Evolutionary conservation across 2,329 filamentous ascomycete genomes (phyloP), one percentile per base, ranked within the genome.

Genomic region (Nigrograna mackinnonii): DNA sequence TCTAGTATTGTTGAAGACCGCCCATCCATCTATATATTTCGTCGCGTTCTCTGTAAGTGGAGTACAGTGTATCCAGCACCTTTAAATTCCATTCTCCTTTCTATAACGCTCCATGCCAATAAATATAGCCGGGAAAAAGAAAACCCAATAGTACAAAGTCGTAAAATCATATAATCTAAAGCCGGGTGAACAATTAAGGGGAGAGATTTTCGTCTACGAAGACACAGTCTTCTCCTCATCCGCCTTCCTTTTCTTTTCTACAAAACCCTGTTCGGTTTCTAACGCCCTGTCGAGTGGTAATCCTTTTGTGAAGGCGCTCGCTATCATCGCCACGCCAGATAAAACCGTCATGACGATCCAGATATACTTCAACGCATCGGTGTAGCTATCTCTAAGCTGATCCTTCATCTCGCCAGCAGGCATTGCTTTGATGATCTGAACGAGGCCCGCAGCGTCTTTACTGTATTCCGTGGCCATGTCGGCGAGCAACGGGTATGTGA

Each of bases 381-480:
- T 74, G 54, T 83, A 84, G 3, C 76, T 76, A 35, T 72, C 65
- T 16, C 48, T 54, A 18, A 67, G 44, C 34, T 67, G 58, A 2
- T 58, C 47, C 44, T 79, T 74, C 35, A 83, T 64, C 26, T 75
- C 57, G 0, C 71, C 72, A 6, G 60, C 66, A 11, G 74, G 68
- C 71, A 85, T 79, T 1, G 57, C 56, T 57, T 78, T 79, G 60
- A 85, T 83, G 40, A 84, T 68, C 44, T 78, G 71, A 0, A 85
- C 79, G 11, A 86, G 69, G 0, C 75, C 77, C 0, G 81, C 79
- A 0, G 82, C 79, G 58, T 86, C 80, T 39, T 74, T 72, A 9
- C 78, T 78, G 57, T 80, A 80, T 35, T 72, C 69, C 2, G 50
- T 60, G 0, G 79, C 79, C 42, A 72, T 63, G 5, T 65, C 62